Evolutionary conservation across 2,329 filamentous ascomycete species (phyloP), one percentile per base, ranked within the genome.

Genomic region (Arthrinium puccinioides): DNA sequence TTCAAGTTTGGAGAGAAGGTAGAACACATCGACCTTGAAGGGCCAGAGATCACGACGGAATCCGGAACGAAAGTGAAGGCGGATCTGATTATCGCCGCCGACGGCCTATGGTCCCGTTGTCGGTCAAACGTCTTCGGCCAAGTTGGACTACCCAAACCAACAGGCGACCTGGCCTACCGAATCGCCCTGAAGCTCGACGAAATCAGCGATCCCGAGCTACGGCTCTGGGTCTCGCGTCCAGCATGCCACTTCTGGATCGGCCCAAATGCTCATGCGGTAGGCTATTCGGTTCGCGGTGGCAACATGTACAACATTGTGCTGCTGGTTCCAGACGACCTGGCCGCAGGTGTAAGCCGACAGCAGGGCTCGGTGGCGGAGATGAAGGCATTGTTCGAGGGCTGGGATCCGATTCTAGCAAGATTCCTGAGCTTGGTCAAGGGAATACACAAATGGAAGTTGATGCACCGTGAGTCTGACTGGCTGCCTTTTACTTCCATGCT

Each of bases 371-470:
- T 78, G 0, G 70, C 75, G 10, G 77, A 84, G 56, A 79, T 84
- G 75, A 65, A 61, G 34, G 59, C 59, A 4, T 51, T 79, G 2
- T 84, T 85, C 49, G 56, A 61, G 6, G 66, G 63, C 1, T 86
- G 82, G 82, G 80, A 85, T 58, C 79, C 79, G 2, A 66, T 79
- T 32, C 37, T 73, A 19, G 51, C 43, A 1, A 53, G 56, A 36
- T 63, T 69, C 32, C 44, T 68, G 10, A 56, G 59, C 4, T 65
- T 69, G 29, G 77, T 83, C 0, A 67, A 73, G 25, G 66, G 58
- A 2, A 76, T 84, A 1, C 71, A 78, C 26, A 85, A 84, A 54
- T 86, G 82, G 82, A 81, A 77, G 51, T 54, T 86, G 23, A 79
- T 84, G 74, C 61, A 67, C 39, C 48, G 63, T 65, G 40, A 45